phyloP scores from a whole-genome alignment of 31 red algal species.

The Odonthalia washingtoniensis region DNA sequence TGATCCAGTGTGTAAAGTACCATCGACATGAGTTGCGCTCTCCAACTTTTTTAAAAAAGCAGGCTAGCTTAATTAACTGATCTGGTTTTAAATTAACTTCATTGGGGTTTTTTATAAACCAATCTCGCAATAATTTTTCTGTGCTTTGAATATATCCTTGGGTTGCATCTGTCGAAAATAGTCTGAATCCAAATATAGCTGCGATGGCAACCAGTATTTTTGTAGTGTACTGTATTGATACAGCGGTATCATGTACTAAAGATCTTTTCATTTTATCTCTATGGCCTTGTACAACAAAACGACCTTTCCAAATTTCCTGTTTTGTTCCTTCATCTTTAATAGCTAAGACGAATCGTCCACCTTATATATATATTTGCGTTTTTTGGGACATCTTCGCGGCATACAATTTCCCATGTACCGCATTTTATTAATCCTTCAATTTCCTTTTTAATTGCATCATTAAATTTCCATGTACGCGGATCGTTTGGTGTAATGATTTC shows the following conservation, averaged over 20 bases:
- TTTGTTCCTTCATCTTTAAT: slow-evolving; percentile 43
- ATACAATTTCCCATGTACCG: slow-evolving; percentile 24
- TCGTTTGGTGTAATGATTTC: too few species aligned
- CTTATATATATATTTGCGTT: slow-evolving; percentile 32
- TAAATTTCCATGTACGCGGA: too few species aligned
- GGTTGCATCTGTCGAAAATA: too few species aligned
- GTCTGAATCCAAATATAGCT: too few species aligned
- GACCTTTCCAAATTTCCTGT: slow-evolving; percentile 46
- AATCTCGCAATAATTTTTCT: too few species aligned
- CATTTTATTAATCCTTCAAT: too few species aligned
- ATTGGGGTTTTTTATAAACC: too few species aligned
- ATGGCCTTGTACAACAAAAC: slow-evolving; percentile 44
- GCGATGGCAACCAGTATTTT: too few species aligned
- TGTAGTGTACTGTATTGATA: too few species aligned
- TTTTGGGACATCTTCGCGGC: slow-evolving; percentile 13
- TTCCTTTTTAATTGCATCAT: too few species aligned
- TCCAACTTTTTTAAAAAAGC: slow-evolving; percentile 6
- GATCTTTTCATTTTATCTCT: slow-evolving; percentile 1
- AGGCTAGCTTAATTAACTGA: not conserved
- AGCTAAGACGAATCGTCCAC: slow-evolving; percentile 25
- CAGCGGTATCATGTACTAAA: too few species aligned
- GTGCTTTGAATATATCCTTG: too few species aligned
- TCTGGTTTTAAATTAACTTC: slow-evolving; percentile 23
- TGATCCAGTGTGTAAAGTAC: slow-evolving; percentile 15
- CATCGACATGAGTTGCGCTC: slow-evolving; percentile 44